phyloP scores from a whole-genome alignment of 305 asterid genomes.

The Solanum hybrid region DNA sequence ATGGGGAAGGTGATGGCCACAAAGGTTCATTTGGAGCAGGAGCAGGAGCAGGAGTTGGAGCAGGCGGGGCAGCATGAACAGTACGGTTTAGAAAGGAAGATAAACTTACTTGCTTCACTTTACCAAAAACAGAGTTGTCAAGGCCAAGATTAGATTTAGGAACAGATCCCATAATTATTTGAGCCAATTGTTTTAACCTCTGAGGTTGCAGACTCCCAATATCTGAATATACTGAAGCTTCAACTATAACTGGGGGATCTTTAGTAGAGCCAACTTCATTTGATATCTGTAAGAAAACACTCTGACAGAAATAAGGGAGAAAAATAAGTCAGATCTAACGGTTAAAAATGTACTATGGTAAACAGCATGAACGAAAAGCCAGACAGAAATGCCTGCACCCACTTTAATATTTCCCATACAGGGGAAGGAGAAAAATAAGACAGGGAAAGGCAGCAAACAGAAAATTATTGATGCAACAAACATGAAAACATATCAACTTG shows the following conservation, averaged over 20 bases:
- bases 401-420: neutral
- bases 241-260: slow-evolving; percentile 69
- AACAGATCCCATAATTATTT: slow-evolving; percentile 36
- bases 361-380: neutral
- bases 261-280: slow-evolving; percentile 71
- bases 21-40: slow-evolving; percentile 14
- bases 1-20: slow-evolving; percentile 34
- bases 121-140: slow-evolving; percentile 67
- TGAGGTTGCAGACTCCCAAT: slow-evolving; percentile 38
- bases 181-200: slow-evolving; percentile 73
- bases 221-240: slow-evolving; percentile 59
- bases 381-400: neutral
- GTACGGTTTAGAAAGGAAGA: slow-evolving; percentile 63
- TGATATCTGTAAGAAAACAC: slow-evolving; percentile 50
- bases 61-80: slow-evolving; percentile 32
- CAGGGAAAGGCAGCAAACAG: neutral
- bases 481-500: neutral
- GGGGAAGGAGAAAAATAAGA: neutral
- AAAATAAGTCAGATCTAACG: neutral
- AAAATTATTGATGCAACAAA: neutral
- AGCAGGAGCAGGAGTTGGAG: slow-evolving; percentile 42
- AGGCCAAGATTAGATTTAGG: slow-evolving; percentile 78
- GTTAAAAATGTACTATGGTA: neutral
- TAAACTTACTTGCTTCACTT: slow-evolving; percentile 69
- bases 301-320: slow-evolving; percentile 27